A percentile compares a stretch with the other conserved stretches of the same genome.
Evolutionary conservation across 345 rosid genomes (phyloP).

Genomic region (Stellera chamaejasme): DNA sequence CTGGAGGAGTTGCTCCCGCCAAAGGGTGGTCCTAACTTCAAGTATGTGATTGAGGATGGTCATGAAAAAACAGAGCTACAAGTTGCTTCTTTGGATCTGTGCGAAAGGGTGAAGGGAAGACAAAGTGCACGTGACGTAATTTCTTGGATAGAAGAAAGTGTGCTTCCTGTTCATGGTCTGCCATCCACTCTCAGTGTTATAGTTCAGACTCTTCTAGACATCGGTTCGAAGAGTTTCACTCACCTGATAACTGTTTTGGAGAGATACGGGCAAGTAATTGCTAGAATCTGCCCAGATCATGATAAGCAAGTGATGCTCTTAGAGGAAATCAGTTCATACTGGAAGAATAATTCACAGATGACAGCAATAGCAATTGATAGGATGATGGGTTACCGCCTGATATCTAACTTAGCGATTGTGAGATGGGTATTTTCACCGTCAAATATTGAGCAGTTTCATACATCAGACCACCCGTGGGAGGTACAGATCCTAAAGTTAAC

Average conservation of each 20-base stretch:
- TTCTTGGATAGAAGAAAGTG: constrained; percentile 73
- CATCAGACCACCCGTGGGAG: constrained; percentile 92
- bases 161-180: constrained; percentile 63
- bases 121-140: constrained; percentile 73
- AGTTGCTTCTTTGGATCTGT: constrained; percentile 61
- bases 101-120: constrained; percentile 79
- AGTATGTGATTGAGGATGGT: constrained; percentile 52
- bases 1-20: constrained; percentile 91
- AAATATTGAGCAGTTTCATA: constrained; percentile 77
- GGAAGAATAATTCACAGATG: constrained; percentile 86
- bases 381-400: constrained; percentile 98
- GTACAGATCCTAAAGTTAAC: constrained; percentile 23
- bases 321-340: constrained; percentile 73
- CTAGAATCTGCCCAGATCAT: constrained; percentile 61
- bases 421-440: constrained; percentile 87
- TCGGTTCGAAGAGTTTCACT: constrained; percentile 98
- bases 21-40: constrained; percentile 66
- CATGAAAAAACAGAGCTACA: constrained; percentile 66
- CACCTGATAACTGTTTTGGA: constrained; percentile 91
- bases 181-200: constrained; percentile 59
- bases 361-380: constrained; percentile 86
- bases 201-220: constrained; percentile 81
- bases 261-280: constrained; percentile 87
- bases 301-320: constrained; percentile 77
- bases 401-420: constrained; percentile 89